Conservation (phyloP, 257 asterid species). For the Solanum sparsipilum region DNA sequence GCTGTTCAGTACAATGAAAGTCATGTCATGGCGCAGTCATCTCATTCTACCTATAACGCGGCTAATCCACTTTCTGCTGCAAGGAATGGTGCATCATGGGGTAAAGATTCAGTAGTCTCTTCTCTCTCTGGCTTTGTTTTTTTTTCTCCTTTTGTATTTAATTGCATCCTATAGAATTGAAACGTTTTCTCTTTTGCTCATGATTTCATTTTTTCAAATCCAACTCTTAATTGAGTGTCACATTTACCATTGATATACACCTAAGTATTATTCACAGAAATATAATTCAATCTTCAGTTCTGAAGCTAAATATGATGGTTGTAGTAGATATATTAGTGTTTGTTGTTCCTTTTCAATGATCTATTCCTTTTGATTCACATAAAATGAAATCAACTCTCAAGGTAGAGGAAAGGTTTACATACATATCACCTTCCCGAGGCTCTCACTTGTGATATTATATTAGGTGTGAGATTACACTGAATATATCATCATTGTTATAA, state of each 20-base stretch:
- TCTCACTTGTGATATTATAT: too few species aligned
- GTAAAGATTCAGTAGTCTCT: constrained; percentile 13
- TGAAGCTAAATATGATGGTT: neutral
- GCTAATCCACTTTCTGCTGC: constrained; percentile 42
- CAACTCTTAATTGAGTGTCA: neutral
- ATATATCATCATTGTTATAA: too few species aligned
- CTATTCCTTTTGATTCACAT: neutral
- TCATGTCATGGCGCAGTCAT: constrained; percentile 8
- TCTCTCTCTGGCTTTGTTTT: neutral
- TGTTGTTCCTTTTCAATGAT: neutral
- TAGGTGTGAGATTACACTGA: too few species aligned
- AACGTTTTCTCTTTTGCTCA: neutral
- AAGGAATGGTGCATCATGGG: constrained; percentile 36
- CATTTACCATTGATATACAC: neutral
- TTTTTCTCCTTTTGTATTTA: neutral
- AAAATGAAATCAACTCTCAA: too few species aligned
- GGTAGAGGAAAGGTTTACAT: too few species aligned
- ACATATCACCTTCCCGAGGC: too few species aligned
- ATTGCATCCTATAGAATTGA: neutral
- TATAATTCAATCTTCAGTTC: neutral
- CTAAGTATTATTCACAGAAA: neutral
- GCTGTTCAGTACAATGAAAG: too few species aligned
- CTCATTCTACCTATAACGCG: constrained; percentile 19
- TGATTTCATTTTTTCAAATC: neutral
- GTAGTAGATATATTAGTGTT: neutral